Evolutionary conservation across 805 yeast genomes (phyloP).

Genomic region (Candida insectorum): DNA sequence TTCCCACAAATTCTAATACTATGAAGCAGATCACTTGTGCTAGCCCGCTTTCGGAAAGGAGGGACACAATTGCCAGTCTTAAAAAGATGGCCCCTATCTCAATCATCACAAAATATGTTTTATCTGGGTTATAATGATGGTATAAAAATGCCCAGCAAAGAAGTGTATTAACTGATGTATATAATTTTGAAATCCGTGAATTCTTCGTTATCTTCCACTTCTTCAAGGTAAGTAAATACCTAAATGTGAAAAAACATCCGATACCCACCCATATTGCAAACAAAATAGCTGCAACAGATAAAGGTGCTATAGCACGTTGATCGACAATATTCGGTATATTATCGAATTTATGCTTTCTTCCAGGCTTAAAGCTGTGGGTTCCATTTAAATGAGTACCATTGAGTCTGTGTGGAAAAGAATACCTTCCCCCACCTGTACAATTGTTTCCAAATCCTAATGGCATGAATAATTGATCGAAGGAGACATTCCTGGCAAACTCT

Average conservation of each 20-base stretch:
- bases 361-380: neutral
- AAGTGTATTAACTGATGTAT: constrained; percentile 46
- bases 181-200: constrained; percentile 29
- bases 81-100: constrained; percentile 31
- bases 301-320: constrained; percentile 6
- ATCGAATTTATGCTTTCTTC: neutral
- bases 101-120: constrained; percentile 33
- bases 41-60: constrained; percentile 40
- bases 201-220: constrained; percentile 14
- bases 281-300: constrained; percentile 30
- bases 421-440: neutral
- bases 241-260: constrained; percentile 20
- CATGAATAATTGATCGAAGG: constrained; percentile 21
- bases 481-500: constrained; percentile 22
- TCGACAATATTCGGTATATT: no score
- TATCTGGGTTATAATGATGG: constrained; percentile 40
- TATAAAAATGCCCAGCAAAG: constrained; percentile 47
- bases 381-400: neutral
- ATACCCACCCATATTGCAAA: constrained; percentile 21
- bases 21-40: constrained; percentile 42
- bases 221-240: constrained; percentile 23
- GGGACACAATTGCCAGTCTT: constrained; percentile 42
- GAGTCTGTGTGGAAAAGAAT: neutral
- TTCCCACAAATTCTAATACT: constrained; percentile 28
- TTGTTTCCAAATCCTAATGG: constrained; percentile 9